These are phyloP conservation scores for Populus hybrid DNA, from an alignment of 441 rosid species.

Conservation along the genomic window DNA sequence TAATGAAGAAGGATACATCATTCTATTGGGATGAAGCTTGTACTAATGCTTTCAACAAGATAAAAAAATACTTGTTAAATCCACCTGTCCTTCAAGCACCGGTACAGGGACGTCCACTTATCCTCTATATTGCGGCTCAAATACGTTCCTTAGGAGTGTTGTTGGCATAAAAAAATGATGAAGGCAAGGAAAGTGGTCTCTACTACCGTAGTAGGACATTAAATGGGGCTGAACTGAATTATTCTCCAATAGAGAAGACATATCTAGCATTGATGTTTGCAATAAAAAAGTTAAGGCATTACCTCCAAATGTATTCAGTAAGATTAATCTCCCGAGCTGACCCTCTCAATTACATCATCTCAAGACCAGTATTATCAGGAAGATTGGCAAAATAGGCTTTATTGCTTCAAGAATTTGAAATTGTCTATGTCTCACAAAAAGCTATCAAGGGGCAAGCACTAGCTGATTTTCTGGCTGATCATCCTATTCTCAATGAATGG, in stretches of 20 bases:
- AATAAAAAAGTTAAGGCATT: not conserved
- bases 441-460: not conserved
- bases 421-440: not conserved
- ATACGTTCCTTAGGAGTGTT: not conserved
- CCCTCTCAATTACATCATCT: not conserved
- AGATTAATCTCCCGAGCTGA: too few relatives aligned
- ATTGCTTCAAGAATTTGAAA: too few relatives aligned
- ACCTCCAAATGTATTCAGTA: too few relatives aligned
- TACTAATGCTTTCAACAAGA: too few relatives aligned
- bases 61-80: too few relatives aligned
- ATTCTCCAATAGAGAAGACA: not conserved
- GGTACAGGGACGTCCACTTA: too few relatives aligned
- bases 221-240: not conserved
- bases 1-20: not conserved
- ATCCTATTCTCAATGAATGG: not conserved
- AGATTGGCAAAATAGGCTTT: too few relatives aligned
- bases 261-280: not conserved
- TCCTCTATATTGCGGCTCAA: not conserved
- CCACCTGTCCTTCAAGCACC: too few relatives aligned
- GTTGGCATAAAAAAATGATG: not conserved
- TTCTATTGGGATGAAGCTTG: too few relatives aligned
- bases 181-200: not conserved
- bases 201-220: not conserved
- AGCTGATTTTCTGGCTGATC: not conserved
- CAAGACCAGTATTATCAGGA: too few relatives aligned